Evolutionary conservation across 495 filamentous ascomycete species (phyloP).

Genomic region (Lasiosphaeria miniovina): DNA sequence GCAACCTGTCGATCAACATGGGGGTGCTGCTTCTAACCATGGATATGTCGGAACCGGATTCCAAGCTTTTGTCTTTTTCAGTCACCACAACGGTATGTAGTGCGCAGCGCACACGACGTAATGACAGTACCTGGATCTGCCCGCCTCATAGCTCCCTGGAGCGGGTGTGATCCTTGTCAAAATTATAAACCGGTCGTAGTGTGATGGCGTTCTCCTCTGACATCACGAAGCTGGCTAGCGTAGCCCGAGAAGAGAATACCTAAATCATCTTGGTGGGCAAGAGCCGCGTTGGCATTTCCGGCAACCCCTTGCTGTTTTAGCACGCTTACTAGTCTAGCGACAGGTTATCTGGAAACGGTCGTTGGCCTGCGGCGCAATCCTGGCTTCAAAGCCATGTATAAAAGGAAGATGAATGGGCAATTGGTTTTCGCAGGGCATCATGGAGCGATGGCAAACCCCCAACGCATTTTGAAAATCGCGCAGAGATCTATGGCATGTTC

Average conservation of each 20-base stretch:
- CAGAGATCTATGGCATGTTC: background rate
- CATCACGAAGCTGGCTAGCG: background rate
- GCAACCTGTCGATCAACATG: slow-evolving; percentile 1
- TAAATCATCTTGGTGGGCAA: too few relatives aligned
- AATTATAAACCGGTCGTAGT: background rate
- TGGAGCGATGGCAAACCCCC: too few relatives aligned
- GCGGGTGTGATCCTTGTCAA: slow-evolving; percentile 1
- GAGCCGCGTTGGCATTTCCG: too few relatives aligned
- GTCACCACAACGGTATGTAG: background rate
- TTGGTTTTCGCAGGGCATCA: background rate
- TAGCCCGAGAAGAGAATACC: background rate
- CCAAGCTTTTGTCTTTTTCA: background rate
- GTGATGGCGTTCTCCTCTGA: background rate
- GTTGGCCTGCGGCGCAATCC: too few relatives aligned
- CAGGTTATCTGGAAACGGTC: too few relatives aligned
- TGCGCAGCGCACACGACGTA: too few relatives aligned
- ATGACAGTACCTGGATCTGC: background rate
- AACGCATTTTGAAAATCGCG: background rate
- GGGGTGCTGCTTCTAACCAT: background rate
- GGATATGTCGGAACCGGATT: background rate
- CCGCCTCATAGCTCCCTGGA: background rate
- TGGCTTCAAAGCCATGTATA: background rate
- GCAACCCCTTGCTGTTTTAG: too few relatives aligned
- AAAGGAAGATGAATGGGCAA: background rate
- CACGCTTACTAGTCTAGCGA: too few relatives aligned